phyloP scores from a whole-genome alignment of 164 flowering plant species.

The Akebia trifoliata region DNA sequence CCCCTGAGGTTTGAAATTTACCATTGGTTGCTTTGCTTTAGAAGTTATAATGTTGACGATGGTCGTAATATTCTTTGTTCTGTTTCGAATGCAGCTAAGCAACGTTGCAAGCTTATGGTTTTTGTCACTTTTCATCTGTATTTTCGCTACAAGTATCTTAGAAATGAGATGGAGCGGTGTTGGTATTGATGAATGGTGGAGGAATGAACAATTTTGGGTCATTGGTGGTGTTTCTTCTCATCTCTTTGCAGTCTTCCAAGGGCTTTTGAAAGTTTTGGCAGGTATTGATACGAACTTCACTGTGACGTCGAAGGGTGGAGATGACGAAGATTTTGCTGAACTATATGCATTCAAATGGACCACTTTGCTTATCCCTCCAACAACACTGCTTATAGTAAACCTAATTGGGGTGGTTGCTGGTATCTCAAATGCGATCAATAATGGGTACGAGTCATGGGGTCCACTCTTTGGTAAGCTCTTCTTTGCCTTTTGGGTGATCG shows the following conservation, averaged over 20 bases:
- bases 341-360: constrained; percentile 66
- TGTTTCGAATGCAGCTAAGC: constrained; percentile 45
- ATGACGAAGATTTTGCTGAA: constrained; percentile 50
- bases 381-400: constrained; percentile 53
- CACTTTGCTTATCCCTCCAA: constrained; percentile 56
- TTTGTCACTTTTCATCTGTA: constrained; percentile 55
- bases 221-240: constrained; percentile 67
- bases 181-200: constrained; percentile 74
- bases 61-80: too few species aligned
- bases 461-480: constrained; percentile 62
- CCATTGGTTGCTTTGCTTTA: background rate
- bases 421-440: constrained; percentile 58
- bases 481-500: constrained; percentile 64
- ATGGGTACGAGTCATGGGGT: constrained; percentile 71
- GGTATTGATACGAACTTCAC: constrained; percentile 59
- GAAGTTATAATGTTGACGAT: too few species aligned
- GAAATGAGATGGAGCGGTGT: constrained; percentile 76
- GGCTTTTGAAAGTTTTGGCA: constrained; percentile 58
- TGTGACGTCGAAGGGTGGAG: constrained; percentile 57
- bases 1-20: constrained; percentile 41
- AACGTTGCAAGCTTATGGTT: constrained; percentile 59
- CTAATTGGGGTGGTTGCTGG: constrained; percentile 68
- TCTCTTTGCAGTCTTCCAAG: constrained; percentile 61
- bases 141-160: constrained; percentile 47
- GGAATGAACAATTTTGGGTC: constrained; percentile 73